Evolutionary conservation across 2,329 filamentous ascomycete genomes (phyloP).

Genomic region (Hymenoscyphus infarciens): DNA sequence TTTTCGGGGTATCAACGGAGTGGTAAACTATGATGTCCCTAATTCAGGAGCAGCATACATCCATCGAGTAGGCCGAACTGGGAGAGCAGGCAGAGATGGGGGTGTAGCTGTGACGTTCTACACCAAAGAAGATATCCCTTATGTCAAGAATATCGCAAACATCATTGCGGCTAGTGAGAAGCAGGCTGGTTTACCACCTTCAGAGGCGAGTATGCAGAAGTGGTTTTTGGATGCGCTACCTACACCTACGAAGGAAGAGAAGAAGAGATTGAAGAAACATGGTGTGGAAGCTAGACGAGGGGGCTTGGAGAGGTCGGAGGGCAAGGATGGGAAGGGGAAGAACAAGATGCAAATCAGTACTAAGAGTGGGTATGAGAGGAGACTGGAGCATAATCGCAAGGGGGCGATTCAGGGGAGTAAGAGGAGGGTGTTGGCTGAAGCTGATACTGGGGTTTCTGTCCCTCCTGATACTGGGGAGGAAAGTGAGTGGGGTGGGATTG

Average conservation of each 20-base stretch:
- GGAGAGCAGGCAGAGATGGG: slow-evolving; percentile 79
- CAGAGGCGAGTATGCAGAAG: slow-evolving; percentile 63
- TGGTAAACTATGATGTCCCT: slow-evolving; percentile 96
- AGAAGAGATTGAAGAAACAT: slow-evolving; percentile 74
- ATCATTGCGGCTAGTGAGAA: slow-evolving; percentile 83
- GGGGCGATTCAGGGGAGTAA: slow-evolving; percentile 62
- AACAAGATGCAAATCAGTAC: slow-evolving; percentile 66
- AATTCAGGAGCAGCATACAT: slow-evolving; percentile 88
- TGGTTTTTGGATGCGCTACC: slow-evolving; percentile 90
- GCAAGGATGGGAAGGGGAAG: slow-evolving; percentile 29
- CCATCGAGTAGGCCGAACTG: slow-evolving; percentile 88
- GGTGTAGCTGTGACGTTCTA: slow-evolving; percentile 92
- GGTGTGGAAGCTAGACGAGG: slow-evolving; percentile 71
- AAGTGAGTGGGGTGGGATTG: slow-evolving; percentile 47
- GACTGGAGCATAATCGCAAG: slow-evolving; percentile 61
- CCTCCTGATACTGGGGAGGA: slow-evolving; percentile 26
- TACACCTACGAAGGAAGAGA: slow-evolving; percentile 76
- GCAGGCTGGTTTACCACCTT: slow-evolving; percentile 53
- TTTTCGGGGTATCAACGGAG: slow-evolving; percentile 90
- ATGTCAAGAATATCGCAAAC: slow-evolving; percentile 87
- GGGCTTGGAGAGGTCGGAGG: slow-evolving; percentile 38
- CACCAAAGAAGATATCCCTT: slow-evolving; percentile 89
- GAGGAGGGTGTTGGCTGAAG: slow-evolving; percentile 44
- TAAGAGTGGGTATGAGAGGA: slow-evolving; percentile 72
- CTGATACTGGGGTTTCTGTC: slow-evolving; percentile 15